A percentile compares a stretch with the other conserved stretches of the same genome.
Evolutionary conservation across 192 early-diverging fungal species (phyloP).

Genomic region (Coemansia sp.): DNA sequence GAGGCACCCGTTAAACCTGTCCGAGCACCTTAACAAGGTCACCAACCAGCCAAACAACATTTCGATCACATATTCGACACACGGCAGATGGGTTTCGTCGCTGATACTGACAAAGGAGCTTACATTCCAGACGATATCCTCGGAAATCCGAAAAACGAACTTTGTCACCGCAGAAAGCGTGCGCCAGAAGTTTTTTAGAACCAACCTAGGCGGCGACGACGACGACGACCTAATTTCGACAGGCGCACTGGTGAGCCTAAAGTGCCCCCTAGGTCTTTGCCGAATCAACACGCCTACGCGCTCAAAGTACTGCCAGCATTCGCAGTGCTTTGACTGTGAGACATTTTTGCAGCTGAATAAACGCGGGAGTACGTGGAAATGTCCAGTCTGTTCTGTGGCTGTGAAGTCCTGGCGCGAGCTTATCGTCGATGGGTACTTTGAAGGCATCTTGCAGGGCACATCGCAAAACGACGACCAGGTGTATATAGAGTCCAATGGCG

Average conservation of each 20-base stretch:
- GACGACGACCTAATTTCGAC: constrained; percentile 68
- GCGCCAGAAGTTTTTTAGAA: constrained; percentile 39
- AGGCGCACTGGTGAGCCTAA: constrained; percentile 66
- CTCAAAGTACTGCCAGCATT: constrained; percentile 64
- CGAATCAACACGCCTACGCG: constrained; percentile 66
- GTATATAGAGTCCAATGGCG: constrained; percentile 37
- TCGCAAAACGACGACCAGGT: constrained; percentile 38
- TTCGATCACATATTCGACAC: constrained; percentile 22
- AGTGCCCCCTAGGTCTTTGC: constrained; percentile 69
- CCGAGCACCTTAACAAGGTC: constrained; percentile 10
- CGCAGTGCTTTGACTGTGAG: constrained; percentile 82
- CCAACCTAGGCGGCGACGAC: constrained; percentile 53
- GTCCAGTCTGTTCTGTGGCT: constrained; percentile 71
- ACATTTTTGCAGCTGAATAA: constrained; percentile 73
- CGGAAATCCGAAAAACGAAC: constrained; percentile 19
- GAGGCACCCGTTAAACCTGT: constrained; percentile 25
- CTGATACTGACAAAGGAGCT: constrained; percentile 25
- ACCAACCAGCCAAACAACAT: constrained; percentile 21
- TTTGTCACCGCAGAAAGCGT: constrained; percentile 22
- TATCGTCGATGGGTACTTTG: constrained; percentile 67
- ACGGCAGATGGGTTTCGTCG: constrained; percentile 12
- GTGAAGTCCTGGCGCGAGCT: constrained; percentile 57
- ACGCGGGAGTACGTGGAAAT: constrained; percentile 65
- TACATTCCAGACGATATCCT: constrained; percentile 26
- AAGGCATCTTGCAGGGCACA: constrained; percentile 37